A percentile compares a stretch with the other conserved stretches of the same genome.
These are phyloP conservation scores for Mentha longifolia DNA, from an alignment of 257 asterid genomes.

Conservation along the genomic window DNA sequence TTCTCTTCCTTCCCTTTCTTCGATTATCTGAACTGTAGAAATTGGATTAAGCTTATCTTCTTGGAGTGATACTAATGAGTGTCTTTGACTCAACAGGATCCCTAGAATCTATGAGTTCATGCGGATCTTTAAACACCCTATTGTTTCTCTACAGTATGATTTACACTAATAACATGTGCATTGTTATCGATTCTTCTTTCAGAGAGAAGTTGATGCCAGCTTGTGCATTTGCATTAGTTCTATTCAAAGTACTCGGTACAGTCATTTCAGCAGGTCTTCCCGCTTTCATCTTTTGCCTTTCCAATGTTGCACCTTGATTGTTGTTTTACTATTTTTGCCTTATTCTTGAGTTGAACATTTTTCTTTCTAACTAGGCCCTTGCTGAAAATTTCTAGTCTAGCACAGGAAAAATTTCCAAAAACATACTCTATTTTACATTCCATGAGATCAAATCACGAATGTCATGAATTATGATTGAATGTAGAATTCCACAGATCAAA, in stretches of 20 bases:
- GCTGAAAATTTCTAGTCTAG: slow-evolving; percentile 36
- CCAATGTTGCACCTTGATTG: neutral
- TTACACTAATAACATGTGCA: slow-evolving; percentile 9
- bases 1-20: no score
- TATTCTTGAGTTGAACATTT: no score
- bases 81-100: no score
- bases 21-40: no score
- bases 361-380: slow-evolving; percentile 49
- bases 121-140: no score
- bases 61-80: no score
- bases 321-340: neutral
- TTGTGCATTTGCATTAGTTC: slow-evolving; percentile 76
- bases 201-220: slow-evolving; percentile 77
- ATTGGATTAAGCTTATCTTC: no score
- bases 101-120: no score
- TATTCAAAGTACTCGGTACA: slow-evolving; percentile 64
- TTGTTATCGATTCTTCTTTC: slow-evolving; percentile 33
- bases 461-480: slow-evolving; percentile 40
- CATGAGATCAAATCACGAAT: slow-evolving; percentile 27
- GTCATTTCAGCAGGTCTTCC: slow-evolving; percentile 55
- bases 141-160: neutral
- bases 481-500: slow-evolving; percentile 65
- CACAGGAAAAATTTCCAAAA: no score
- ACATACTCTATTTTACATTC: no score
- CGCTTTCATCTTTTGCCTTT: slow-evolving; percentile 3